Conservation (phyloP, 2,329 filamentous ascomycete species). For the Fusarium chlamydosporum region DNA sequence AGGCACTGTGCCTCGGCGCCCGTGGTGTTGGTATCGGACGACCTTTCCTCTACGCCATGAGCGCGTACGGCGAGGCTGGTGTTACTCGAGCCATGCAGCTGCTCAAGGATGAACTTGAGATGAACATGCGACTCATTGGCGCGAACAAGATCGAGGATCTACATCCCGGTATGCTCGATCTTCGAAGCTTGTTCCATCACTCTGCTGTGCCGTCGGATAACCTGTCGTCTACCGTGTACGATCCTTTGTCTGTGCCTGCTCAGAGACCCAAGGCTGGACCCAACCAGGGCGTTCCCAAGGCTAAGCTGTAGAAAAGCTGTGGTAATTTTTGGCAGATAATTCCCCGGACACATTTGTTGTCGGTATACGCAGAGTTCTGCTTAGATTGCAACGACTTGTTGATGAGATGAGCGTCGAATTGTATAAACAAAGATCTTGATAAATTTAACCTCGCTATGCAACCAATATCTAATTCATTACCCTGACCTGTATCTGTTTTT, state of each 20-base stretch:
- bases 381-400: constrained; percentile 38
- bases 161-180: constrained; percentile 84
- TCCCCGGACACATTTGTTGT: constrained; percentile 8
- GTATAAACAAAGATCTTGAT: constrained; percentile 16
- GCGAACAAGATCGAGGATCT: constrained; percentile 81
- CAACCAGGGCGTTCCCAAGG: constrained; percentile 31
- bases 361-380: constrained; percentile 38
- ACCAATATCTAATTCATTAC: constrained; percentile 11
- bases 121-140: constrained; percentile 97
- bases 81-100: constrained; percentile 94
- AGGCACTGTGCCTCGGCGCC: constrained; percentile 92
- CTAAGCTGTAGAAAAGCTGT: constrained; percentile 63
- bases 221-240: constrained; percentile 66
- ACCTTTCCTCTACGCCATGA: constrained; percentile 97
- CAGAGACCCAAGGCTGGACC: constrained; percentile 61
- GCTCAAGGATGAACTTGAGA: constrained; percentile 96
- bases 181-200: constrained; percentile 73
- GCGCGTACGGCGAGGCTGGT: constrained; percentile 86
- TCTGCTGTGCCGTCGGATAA: constrained; percentile 65
- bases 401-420: constrained; percentile 24
- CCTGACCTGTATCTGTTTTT: constrained; percentile 16
- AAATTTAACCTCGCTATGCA: constrained; percentile 32
- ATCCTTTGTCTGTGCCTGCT: constrained; percentile 65
- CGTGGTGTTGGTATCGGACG: constrained; percentile 93
- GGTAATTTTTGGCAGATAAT: background rate